phyloP scores from a whole-genome alignment of 2,329 filamentous ascomycete species.

The Pezicula carpinea region DNA sequence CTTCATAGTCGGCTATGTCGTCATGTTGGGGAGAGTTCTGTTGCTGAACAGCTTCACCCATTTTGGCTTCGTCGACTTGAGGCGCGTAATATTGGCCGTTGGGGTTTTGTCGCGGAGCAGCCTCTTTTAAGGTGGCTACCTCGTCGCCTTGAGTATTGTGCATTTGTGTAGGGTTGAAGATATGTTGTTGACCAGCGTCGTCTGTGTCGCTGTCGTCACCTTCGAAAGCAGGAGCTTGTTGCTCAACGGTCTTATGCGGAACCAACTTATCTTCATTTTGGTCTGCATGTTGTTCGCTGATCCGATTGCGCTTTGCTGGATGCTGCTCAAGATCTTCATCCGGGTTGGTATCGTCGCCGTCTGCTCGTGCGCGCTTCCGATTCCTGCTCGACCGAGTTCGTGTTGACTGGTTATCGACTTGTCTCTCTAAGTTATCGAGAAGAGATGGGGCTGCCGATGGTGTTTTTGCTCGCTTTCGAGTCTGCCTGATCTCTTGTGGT shows the following conservation, averaged over 20 bases:
- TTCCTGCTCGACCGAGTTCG: neutral
- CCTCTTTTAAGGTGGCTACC: too few species aligned
- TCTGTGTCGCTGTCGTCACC: neutral
- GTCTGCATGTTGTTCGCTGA: neutral
- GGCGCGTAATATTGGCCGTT: too few species aligned
- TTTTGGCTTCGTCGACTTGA: too few species aligned
- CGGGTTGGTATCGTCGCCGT: neutral
- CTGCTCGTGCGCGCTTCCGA: neutral
- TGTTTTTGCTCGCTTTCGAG: neutral
- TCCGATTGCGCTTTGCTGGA: neutral
- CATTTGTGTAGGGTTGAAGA: too few species aligned
- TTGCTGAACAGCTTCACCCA: too few species aligned
- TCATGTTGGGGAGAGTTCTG: too few species aligned
- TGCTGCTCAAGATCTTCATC: neutral
- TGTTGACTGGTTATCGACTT: neutral
- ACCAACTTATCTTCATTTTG: constrained; percentile 33
- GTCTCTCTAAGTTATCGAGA: neutral
- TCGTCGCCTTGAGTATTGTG: too few species aligned
- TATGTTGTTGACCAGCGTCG: too few species aligned
- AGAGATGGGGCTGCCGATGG: neutral
- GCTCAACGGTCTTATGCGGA: constrained; percentile 49
- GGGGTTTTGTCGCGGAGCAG: too few species aligned
- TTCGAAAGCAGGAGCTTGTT: constrained; percentile 31
- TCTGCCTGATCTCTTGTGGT: too few species aligned
- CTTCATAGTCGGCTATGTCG: too few species aligned